A percentile compares a stretch with the other conserved stretches of the same genome.
These are phyloP conservation scores for Gracilaria caudata DNA, from an alignment of 23 red algal species.

Conservation along the genomic window DNA sequence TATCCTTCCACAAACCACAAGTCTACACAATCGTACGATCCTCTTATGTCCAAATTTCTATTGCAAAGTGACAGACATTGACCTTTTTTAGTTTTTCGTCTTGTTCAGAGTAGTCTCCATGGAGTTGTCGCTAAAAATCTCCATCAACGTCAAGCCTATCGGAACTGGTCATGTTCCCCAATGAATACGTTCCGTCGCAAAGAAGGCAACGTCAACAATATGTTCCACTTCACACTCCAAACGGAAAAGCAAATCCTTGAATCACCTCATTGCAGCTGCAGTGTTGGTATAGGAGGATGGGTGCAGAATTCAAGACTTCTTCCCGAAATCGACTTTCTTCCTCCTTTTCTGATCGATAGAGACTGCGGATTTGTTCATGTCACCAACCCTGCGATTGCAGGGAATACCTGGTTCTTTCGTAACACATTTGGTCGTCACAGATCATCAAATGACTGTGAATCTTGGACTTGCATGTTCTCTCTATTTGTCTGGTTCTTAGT, in stretches of 20 bases:
- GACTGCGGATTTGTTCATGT: constrained; percentile 13
- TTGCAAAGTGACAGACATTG: too few species aligned
- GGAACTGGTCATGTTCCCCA: neutral
- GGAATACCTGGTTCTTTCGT: constrained; percentile 17
- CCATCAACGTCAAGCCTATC: neutral
- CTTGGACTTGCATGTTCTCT: constrained; percentile 14
- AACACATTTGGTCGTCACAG: too few species aligned
- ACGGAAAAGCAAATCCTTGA: neutral
- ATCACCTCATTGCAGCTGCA: neutral
- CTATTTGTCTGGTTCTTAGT: constrained; percentile 14
- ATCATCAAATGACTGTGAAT: neutral
- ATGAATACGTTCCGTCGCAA: neutral
- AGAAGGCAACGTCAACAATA: neutral
- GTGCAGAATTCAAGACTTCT: neutral
- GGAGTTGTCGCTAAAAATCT: neutral
- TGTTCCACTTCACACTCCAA: neutral
- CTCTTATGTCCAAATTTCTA: neutral
- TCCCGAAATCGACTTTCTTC: constrained; percentile 14
- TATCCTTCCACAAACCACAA: neutral
- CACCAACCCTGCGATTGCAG: neutral
- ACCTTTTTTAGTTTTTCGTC: neutral
- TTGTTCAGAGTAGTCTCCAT: neutral
- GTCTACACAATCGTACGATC: neutral
- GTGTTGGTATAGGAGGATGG: constrained; percentile 27
- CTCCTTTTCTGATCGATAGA: constrained; percentile 26